Percentiles rank a stretch among this genome's conserved stretches.
Conservation (phyloP, 2,329 filamentous ascomycete genomes). For the Cladophialophora immunda region DNA sequence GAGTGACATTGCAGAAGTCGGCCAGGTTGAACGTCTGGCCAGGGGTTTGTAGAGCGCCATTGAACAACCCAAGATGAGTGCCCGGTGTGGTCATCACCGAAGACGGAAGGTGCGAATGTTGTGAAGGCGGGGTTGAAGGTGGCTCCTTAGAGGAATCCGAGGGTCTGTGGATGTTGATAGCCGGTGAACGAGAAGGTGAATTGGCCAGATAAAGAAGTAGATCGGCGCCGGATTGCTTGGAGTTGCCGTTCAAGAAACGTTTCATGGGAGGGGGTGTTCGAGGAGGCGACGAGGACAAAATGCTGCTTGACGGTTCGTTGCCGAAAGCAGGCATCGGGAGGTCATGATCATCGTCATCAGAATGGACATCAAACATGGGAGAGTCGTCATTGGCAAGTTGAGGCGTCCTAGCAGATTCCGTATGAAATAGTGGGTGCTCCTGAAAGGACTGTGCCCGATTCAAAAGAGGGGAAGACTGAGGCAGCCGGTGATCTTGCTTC, state of each 20-base stretch:
- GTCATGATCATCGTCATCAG: constrained; percentile 80
- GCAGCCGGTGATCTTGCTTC: constrained; percentile 78
- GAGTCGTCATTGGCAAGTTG: constrained; percentile 48
- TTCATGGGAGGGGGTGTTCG: constrained; percentile 76
- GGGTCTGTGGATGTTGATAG: constrained; percentile 60
- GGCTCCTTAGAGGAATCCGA: constrained; percentile 63
- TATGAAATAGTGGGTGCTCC: constrained; percentile 80
- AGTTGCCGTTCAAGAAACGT: constrained; percentile 56
- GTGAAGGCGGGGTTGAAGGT: constrained; percentile 79
- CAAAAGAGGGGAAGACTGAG: constrained; percentile 88
- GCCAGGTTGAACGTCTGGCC: constrained; percentile 90
- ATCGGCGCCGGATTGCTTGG: constrained; percentile 82
- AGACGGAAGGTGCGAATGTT: constrained; percentile 62
- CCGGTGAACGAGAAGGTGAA: constrained; percentile 78
- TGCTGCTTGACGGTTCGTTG: constrained; percentile 49
- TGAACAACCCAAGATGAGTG: constrained; percentile 71
- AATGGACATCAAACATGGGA: constrained; percentile 45
- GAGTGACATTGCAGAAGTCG: constrained; percentile 97
- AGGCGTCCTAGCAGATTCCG: constrained; percentile 72
- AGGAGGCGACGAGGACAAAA: constrained; percentile 80
- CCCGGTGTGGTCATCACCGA: constrained; percentile 66
- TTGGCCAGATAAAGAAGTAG: constrained; percentile 85
- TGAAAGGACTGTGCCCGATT: constrained; percentile 70
- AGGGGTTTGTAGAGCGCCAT: constrained; percentile 84
- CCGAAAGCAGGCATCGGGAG: constrained; percentile 80